A percentile compares a stretch with the other conserved stretches of the same genome.
phyloP scores from a whole-genome alignment of 1,284 basidiomycete genomes.

The Austroboletus novae-zelandiae region DNA sequence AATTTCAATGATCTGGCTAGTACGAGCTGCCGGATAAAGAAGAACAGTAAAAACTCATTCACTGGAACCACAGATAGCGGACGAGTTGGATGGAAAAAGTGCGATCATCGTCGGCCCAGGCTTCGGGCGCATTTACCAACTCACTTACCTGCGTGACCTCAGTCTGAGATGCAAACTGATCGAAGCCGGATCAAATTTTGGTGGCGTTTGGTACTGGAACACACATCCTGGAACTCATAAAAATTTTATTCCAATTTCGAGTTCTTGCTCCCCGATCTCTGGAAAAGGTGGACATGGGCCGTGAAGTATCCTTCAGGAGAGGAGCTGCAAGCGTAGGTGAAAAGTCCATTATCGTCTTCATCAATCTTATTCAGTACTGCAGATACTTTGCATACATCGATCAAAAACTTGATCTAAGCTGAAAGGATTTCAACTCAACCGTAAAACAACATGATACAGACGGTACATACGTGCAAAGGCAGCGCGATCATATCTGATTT shows the following conservation, averaged over 20 bases:
- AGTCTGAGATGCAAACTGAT: conserved; percentile 17
- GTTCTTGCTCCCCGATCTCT: conserved; percentile 14
- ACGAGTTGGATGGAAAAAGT: conserved; percentile 5
- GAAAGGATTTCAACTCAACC: conserved; percentile 15
- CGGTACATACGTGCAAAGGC: conserved; percentile 12
- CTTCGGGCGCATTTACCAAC: conserved; percentile 15
- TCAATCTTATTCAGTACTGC: neutral
- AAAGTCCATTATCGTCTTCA: neutral
- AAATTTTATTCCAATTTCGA: conserved; percentile 16
- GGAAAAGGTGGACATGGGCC: conserved; percentile 20
- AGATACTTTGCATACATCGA: conserved; percentile 18
- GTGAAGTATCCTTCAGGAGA: conserved; percentile 17
- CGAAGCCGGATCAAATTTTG: conserved; percentile 16
- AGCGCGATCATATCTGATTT: conserved; percentile 10
- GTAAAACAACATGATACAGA: conserved; percentile 10
- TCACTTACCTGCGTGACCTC: conserved; percentile 9
- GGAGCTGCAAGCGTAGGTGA: conserved; percentile 10
- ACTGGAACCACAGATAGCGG: too few relatives aligned
- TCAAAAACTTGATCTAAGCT: conserved; percentile 10
- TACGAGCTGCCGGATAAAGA: too few relatives aligned
- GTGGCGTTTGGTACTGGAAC: conserved; percentile 19
- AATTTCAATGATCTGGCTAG: too few relatives aligned
- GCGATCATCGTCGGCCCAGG: conserved; percentile 19
- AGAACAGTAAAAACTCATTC: too few relatives aligned
- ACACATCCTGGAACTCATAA: conserved; percentile 19